Conservation (phyloP, 2,329 filamentous ascomycete genomes). For the Epichloe bromicola region DNA sequence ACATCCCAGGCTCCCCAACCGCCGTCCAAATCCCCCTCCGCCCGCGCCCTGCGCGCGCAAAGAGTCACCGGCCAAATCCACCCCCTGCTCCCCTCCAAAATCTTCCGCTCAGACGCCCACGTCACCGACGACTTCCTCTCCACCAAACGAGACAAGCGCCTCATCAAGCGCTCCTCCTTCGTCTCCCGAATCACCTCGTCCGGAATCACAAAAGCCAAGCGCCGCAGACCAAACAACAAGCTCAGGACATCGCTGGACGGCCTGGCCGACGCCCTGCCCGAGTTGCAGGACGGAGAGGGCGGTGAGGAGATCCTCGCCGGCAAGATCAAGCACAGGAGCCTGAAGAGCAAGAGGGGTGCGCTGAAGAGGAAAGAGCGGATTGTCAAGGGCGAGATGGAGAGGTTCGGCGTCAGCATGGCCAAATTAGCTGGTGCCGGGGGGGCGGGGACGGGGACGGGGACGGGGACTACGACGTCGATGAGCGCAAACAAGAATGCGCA, state of each 20-base stretch:
- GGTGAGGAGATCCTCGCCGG: slow-evolving; percentile 33
- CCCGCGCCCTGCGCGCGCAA: slow-evolving; percentile 41
- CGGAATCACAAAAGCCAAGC: slow-evolving; percentile 12
- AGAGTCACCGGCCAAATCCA: slow-evolving; percentile 35
- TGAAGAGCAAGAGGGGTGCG: slow-evolving; percentile 65
- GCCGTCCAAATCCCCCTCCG: slow-evolving; percentile 37
- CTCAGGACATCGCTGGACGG: slow-evolving; percentile 62
- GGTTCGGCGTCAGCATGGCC: slow-evolving; percentile 75
- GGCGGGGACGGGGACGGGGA: not conserved
- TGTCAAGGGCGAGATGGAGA: slow-evolving; percentile 66
- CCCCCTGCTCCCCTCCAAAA: slow-evolving; percentile 36
- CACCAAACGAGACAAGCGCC: slow-evolving; percentile 71
- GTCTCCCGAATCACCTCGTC: slow-evolving; percentile 62
- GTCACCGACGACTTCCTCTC: slow-evolving; percentile 48
- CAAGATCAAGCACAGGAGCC: slow-evolving; percentile 59
- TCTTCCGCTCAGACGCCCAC: slow-evolving; percentile 36
- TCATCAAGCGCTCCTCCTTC: slow-evolving; percentile 70
- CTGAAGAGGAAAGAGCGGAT: slow-evolving; percentile 73
- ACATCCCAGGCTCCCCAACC: slow-evolving; percentile 17
- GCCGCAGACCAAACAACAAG: slow-evolving; percentile 57
- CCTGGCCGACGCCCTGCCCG: slow-evolving; percentile 69
- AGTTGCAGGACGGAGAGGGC: slow-evolving; percentile 34
- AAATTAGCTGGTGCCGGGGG: slow-evolving; percentile 41
- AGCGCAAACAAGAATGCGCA: not conserved
- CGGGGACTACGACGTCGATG: not conserved